Base-by-base conservation (phyloP, 495 filamentous ascomycete genomes). In the Neurospora sp. region DNA sequence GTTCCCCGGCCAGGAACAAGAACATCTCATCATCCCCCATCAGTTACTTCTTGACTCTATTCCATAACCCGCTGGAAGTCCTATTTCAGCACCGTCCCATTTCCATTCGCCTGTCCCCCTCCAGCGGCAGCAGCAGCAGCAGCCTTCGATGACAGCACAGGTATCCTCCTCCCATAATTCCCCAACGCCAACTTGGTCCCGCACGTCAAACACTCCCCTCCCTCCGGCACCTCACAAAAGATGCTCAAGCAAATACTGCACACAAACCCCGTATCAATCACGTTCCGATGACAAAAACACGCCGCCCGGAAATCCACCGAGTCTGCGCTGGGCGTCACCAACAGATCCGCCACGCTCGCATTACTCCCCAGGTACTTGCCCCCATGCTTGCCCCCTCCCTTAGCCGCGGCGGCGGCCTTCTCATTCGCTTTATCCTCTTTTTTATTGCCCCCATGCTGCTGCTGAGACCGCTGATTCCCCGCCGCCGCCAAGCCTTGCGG, bases 231-330 rank as follows among this genome's bases (percentile, higher is more conserved):
- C 73, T 83, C 78, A 78, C 84, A 86, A 76, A 86, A 86, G 73
- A 86, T 99, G 82, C 93, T 96, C 75, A 99, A 84, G 80, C 96
- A 99, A 73, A 99, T 92, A 59, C 92, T 95, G 84, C 96, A 99
- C 59, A 99, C 96, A 78, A 91, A 99, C 13, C 93, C 96, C 36
- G 96, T 88, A 83, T 97, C 93, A 72, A 99, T 91, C 17, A 98
- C 94, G 34, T 87, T 88, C 39, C 95, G 87, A 82, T 99, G 96
- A 81, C 96, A 99, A 81, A 99, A 99, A 82, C 96, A 99, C 17
- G 96, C 96, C 7, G 96, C 95, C 11, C 96, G 88, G 80, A 99
- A 99, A 85, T 99, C 96, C 43, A 99, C 96, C 66, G 91, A 88
- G 39, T 92, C 91, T n/a, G 92, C 89, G 15, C 90, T 92, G 0